Percentiles rank a stretch among this genome's conserved stretches.
Evolutionary conservation across 352 stramenopile species (phyloP).

Genomic region (Pythium insidiosum): DNA sequence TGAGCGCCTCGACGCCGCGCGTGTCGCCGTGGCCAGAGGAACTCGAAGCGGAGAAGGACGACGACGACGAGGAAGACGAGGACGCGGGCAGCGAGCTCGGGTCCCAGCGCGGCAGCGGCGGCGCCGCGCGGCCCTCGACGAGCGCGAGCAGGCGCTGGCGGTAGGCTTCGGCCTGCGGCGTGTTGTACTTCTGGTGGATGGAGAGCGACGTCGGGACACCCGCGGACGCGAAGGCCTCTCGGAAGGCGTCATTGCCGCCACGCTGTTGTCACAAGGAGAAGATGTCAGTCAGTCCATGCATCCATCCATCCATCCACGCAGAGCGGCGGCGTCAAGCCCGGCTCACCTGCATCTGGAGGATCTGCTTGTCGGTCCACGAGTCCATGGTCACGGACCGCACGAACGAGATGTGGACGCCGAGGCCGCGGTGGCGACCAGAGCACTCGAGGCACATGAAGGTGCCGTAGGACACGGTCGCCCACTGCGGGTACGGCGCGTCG

Average conservation of each 20-base stretch:
- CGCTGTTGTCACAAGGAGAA: conserved; percentile 13
- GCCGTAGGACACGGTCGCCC: conserved; percentile 92
- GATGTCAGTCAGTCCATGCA: not conserved
- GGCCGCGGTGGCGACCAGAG: conserved; percentile 85
- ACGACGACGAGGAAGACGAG: conserved; percentile 28
- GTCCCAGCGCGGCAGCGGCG: conserved; percentile 61
- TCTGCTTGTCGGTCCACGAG: conserved; percentile 84
- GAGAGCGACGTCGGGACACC: conserved; percentile 67
- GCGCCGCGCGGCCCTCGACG: conserved; percentile 43
- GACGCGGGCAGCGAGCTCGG: conserved; percentile 23
- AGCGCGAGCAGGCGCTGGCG: conserved; percentile 47
- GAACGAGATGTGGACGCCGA: conserved; percentile 93
- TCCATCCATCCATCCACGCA: not conserved
- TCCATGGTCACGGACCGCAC: conserved; percentile 85
- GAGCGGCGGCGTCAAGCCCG: not conserved
- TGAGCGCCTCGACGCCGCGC: conserved; percentile 71
- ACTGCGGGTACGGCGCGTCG: conserved; percentile 89
- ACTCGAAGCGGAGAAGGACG: conserved; percentile 15
- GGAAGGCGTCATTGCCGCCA: conserved; percentile 71
- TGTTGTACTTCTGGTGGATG: conserved; percentile 82
- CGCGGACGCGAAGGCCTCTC: conserved; percentile 42
- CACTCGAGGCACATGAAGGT: conserved; percentile 96
- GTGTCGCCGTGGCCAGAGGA: conserved; percentile 44
- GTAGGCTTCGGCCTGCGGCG: conserved; percentile 70
- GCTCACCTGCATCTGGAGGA: conserved; percentile 72